These are phyloP conservation scores for Jacaranda copaia DNA, from an alignment of 257 asterid species.

Conservation along the genomic window DNA sequence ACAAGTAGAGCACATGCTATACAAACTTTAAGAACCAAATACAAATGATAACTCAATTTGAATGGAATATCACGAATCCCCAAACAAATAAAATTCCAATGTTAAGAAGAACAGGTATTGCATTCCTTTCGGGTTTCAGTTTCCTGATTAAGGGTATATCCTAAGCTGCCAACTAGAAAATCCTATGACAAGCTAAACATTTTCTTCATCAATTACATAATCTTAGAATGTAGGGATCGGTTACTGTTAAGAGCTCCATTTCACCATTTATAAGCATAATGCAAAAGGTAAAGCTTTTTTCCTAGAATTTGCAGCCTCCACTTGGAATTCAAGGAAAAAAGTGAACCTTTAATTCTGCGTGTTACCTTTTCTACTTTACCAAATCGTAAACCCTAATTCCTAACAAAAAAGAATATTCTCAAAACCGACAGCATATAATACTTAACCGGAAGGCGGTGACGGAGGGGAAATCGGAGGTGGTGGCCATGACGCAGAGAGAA, in stretches of 20 bases:
- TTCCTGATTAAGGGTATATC: conserved; percentile 15
- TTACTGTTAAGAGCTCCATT: conserved; percentile 5
- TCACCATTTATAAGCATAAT: conserved; percentile 7
- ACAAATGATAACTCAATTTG: conserved; percentile 7
- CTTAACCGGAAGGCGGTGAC: conserved; percentile 84
- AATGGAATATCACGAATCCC: background rate
- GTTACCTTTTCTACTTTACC: conserved; percentile 7
- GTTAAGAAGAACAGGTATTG: background rate
- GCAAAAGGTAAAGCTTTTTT: conserved; percentile 14
- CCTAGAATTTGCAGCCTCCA: conserved; percentile 20
- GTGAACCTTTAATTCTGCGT: background rate
- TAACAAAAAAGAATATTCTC: background rate
- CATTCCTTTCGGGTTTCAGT: background rate
- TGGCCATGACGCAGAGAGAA: conserved; percentile 74
- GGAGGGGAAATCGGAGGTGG: conserved; percentile 88
- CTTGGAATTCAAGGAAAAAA: conserved; percentile 27
- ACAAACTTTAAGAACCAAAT: background rate
- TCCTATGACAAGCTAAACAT: background rate
- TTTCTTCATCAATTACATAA: conserved; percentile 8
- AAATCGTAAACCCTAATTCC: conserved; percentile 42
- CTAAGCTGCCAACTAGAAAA: conserved; percentile 20
- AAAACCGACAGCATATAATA: conserved; percentile 29
- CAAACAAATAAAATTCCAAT: background rate
- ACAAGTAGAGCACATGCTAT: no score
- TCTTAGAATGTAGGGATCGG: background rate